Evolutionary conservation across 2,329 filamentous ascomycete genomes (phyloP).

Genomic region (Biscogniauxia sp.): DNA sequence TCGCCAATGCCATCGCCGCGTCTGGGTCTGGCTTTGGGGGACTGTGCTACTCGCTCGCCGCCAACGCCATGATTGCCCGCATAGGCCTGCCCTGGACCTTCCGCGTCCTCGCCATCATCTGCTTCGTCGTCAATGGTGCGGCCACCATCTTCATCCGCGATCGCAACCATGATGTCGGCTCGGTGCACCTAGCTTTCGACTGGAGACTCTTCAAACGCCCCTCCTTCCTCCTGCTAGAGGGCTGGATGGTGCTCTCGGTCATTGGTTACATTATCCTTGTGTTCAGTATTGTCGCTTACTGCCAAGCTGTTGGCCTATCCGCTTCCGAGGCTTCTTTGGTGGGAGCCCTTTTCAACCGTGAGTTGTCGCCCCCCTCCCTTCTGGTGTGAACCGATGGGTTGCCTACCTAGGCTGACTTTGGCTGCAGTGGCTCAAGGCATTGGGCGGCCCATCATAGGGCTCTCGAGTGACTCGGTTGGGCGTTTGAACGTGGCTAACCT

Average conservation of each 20-base stretch:
- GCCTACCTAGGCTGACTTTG: constrained; percentile 4
- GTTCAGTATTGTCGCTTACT: constrained; percentile 74
- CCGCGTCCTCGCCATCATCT: constrained; percentile 42
- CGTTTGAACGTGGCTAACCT: constrained; percentile 69
- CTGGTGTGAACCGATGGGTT: neutral
- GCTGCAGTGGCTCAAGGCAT: constrained; percentile 55
- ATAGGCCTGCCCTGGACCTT: constrained; percentile 62
- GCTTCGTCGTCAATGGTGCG: constrained; percentile 49
- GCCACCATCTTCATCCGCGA: constrained; percentile 66
- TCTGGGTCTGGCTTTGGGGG: constrained; percentile 76
- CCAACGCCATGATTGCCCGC: constrained; percentile 65
- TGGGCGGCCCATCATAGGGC: constrained; percentile 69
- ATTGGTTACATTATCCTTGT: constrained; percentile 74
- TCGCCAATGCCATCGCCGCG: constrained; percentile 67
- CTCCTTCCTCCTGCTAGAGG: constrained; percentile 64
- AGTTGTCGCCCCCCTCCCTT: constrained; percentile 30
- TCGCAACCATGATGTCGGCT: constrained; percentile 68
- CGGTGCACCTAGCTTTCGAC: constrained; percentile 67
- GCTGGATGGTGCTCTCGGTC: constrained; percentile 69
- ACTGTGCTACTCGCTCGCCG: constrained; percentile 63
- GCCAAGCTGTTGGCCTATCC: constrained; percentile 63
- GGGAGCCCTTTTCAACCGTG: constrained; percentile 69
- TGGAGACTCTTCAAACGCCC: constrained; percentile 56
- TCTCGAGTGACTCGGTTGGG: constrained; percentile 67
- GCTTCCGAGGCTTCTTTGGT: constrained; percentile 67